Evolutionary conservation across 2,329 filamentous ascomycete genomes (phyloP), one percentile per base, ranked within the genome.

Genomic region (Colletotrichum viniferum): DNA sequence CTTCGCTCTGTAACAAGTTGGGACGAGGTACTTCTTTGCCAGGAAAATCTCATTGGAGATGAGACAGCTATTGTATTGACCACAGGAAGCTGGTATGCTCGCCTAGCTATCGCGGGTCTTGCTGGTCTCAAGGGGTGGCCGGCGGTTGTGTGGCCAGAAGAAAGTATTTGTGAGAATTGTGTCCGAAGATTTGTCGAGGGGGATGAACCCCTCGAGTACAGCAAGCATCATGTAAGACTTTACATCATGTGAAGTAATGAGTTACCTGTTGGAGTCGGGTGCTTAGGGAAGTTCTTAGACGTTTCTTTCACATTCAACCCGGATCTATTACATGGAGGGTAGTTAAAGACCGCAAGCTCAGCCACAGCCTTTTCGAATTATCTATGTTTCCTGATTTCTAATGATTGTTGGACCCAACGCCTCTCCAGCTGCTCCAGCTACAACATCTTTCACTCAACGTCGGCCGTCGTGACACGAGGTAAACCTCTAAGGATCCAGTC

Each of bases 231-330:
- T 4, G 38, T 43, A n/a, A 43, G 18, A 43, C 38, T 43, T 10
- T 43, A 43, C 38, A 43, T 43, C 9, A 43, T 43, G 38, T n/a
- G 6, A 43, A 4, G 38, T 38, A 3, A 43, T 43, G 8, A 5
- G 8, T 10, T 2, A 2, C 0, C 38, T 18, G 38, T n/a, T 43
- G 18, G 18, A 43, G 5, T 18, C 16, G 38, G 0, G 18, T n/a
- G 38, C 38, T 43, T 43, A n/a, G 0, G 0, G 18, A 0, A 43
- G 0, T n/a, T 6, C 18, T 38, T 18, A 16, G 14, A 36, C 0
- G 14, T 36, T 36, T 36, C 34, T 36, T 16, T 36, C 34, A 36
- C 1, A 6, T 43, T 43, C 18, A n/a, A 43, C 9, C 18, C n/a
- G 38, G 38, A 43, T n/a, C 10, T n/a, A n/a, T 3, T 43, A 2